Percentiles rank a stretch among this genome's conserved stretches.
Conservation (phyloP, 2,329 filamentous ascomycete genomes). For the Chrysosporium keratinophilum region DNA sequence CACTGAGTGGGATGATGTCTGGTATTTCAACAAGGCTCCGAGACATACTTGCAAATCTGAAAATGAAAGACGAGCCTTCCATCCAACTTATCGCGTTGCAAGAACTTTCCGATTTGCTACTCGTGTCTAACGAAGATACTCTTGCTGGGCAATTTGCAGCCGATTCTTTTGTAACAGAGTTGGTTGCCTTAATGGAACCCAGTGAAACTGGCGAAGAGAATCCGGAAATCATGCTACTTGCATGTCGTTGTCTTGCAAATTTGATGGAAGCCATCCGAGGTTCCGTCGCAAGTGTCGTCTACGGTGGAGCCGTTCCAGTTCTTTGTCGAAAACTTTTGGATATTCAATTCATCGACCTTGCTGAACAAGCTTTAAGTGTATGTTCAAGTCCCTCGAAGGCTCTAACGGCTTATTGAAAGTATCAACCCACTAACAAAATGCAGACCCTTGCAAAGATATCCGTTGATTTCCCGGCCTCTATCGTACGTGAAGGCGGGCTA, state of each 20-base stretch:
- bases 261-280: slow-evolving; percentile 93
- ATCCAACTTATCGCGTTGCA: slow-evolving; percentile 85
- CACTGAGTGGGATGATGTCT: slow-evolving; percentile 84
- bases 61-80: slow-evolving; percentile 73
- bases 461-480: slow-evolving; percentile 84
- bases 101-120: slow-evolving; percentile 81
- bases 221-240: slow-evolving; percentile 91
- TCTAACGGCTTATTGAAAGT: neutral
- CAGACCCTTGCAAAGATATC: slow-evolving; percentile 93
- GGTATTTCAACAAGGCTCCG: slow-evolving; percentile 70
- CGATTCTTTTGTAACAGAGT: slow-evolving; percentile 88
- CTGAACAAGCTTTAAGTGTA: slow-evolving; percentile 85
- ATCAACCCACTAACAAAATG: slow-evolving; percentile 1
- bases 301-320: slow-evolving; percentile 90
- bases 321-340: slow-evolving; percentile 90
- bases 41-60: slow-evolving; percentile 63
- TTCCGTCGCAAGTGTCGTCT: slow-evolving; percentile 89
- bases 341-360: slow-evolving; percentile 93
- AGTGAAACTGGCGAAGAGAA: slow-evolving; percentile 83
- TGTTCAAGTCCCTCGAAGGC: slow-evolving; percentile 22
- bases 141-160: slow-evolving; percentile 89
- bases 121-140: slow-evolving; percentile 95
- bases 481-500: slow-evolving; percentile 88
- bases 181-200: slow-evolving; percentile 83
- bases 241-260: slow-evolving; percentile 90